Conservation (phyloP, 495 filamentous ascomycete genomes). For the Aspergillus homomorphus region DNA sequence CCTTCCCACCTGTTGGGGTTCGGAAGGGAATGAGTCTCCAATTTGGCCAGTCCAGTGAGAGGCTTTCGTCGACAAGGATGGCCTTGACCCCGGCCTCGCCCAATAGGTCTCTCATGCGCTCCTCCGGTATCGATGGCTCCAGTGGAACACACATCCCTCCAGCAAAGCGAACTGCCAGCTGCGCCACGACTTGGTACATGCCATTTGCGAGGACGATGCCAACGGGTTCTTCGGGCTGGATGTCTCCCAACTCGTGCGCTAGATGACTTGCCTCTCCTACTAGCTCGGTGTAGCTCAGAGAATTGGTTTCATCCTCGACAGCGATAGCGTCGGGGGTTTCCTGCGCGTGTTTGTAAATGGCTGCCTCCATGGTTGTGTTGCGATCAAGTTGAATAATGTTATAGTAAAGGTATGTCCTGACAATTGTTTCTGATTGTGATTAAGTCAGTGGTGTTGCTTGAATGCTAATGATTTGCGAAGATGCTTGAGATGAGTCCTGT, state of each 20-base stretch:
- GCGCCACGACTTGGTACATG: slow-evolving; percentile 6
- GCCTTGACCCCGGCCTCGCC: neutral
- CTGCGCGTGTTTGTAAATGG: slow-evolving; percentile 2
- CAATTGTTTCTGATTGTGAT: neutral
- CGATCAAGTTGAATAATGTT: neutral
- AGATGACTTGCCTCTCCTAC: slow-evolving; percentile 1
- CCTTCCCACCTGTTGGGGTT: neutral
- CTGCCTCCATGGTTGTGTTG: slow-evolving; percentile 3
- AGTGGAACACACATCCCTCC: slow-evolving; percentile 9
- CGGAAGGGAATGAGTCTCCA: neutral
- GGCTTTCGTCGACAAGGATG: neutral
- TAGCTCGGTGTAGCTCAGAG: slow-evolving; percentile 8
- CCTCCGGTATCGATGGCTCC: slow-evolving; percentile 1
- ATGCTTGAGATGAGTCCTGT: neutral
- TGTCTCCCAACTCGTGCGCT: neutral
- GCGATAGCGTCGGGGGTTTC: slow-evolving; percentile 1
- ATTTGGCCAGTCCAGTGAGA: neutral
- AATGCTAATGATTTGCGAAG: neutral
- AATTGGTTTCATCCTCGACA: neutral
- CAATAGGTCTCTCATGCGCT: slow-evolving; percentile 1
- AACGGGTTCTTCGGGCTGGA: neutral
- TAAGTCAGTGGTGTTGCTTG: neutral
- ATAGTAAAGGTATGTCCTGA: neutral
- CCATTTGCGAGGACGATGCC: slow-evolving; percentile 2
- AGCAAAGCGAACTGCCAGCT: slow-evolving; percentile 7